Conservation (phyloP, 768 basidiomycete species). For the Trametopsis cervina region DNA sequence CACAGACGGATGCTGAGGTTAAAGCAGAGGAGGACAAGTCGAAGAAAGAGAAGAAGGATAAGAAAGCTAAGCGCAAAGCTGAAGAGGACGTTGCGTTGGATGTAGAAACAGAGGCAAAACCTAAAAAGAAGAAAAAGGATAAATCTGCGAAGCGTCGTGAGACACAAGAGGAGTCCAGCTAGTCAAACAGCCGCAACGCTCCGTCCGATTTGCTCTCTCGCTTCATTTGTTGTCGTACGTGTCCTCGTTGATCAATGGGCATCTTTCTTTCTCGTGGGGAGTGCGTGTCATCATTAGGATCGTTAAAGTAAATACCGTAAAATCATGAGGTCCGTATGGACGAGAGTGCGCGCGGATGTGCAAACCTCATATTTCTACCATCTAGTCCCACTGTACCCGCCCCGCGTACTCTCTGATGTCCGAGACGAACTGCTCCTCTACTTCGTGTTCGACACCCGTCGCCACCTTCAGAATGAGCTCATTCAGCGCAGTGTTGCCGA, state of each 20-base stretch:
- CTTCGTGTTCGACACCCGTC: constrained; percentile 70
- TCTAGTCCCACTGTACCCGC: constrained; percentile 69
- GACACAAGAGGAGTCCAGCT: background rate
- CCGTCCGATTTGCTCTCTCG: too few species aligned
- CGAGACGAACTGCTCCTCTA: constrained; percentile 66
- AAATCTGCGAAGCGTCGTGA: background rate
- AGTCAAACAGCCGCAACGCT: too few species aligned
- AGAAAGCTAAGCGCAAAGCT: background rate
- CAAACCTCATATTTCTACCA: too few species aligned
- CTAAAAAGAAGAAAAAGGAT: constrained; percentile 5
- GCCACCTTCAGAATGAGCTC: constrained; percentile 89
- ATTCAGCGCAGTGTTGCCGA: constrained; percentile 74
- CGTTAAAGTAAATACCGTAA: too few species aligned
- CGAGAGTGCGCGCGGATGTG: too few species aligned
- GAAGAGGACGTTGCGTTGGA: background rate
- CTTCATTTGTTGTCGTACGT: too few species aligned
- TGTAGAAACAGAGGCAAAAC: background rate
- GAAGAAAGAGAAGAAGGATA: background rate
- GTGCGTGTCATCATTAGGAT: too few species aligned
- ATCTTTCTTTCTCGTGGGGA: too few species aligned
- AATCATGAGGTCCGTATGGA: too few species aligned
- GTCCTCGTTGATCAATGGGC: too few species aligned
- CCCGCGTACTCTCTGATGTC: constrained; percentile 69
- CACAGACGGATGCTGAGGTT: background rate
- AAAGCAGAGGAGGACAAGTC: background rate